A percentile compares a stretch with the other conserved stretches of the same genome.
phyloP scores from a whole-genome alignment of 1,284 basidiomycete species.

The Stereum hirsutum region DNA sequence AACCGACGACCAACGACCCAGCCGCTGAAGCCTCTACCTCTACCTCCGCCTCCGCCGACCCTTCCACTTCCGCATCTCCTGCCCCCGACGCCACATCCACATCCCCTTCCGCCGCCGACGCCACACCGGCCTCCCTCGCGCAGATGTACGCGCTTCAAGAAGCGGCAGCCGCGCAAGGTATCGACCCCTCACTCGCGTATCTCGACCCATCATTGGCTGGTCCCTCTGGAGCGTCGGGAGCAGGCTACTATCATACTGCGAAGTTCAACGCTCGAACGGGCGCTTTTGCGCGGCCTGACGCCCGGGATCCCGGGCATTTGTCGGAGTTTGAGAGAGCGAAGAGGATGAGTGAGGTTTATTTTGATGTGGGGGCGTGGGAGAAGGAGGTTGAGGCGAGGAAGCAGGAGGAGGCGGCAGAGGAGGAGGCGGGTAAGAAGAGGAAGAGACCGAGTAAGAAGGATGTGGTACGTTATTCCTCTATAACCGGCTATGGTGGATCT shows the following conservation, averaged over 20 bases:
- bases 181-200: constrained; percentile 77
- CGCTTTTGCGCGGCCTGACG: constrained; percentile 58
- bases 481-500: constrained; percentile 6
- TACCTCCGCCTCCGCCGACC: constrained; percentile 15
- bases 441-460: constrained; percentile 80
- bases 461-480: constrained; percentile 47
- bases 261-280: constrained; percentile 85
- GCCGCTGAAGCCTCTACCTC: constrained; percentile 12
- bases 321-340: constrained; percentile 79
- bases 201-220: constrained; percentile 67
- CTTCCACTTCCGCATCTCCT: constrained; percentile 12
- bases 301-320: constrained; percentile 65
- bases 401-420: constrained; percentile 44
- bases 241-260: constrained; percentile 48
- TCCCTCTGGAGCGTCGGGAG: constrained; percentile 25
- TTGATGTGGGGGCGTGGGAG: constrained; percentile 82
- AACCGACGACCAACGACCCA: constrained; percentile 20
- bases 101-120: constrained; percentile 15
- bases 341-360: constrained; percentile 84
- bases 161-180: constrained; percentile 66
- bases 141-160: constrained; percentile 41
- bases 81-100: constrained; percentile 15
- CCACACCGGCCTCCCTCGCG: constrained; percentile 17
- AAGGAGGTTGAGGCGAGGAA: constrained; percentile 52
- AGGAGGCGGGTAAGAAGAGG: constrained; percentile 47